Base-by-base conservation (phyloP, 2,329 filamentous ascomycete genomes). In the Colletotrichum sp. region DNA sequence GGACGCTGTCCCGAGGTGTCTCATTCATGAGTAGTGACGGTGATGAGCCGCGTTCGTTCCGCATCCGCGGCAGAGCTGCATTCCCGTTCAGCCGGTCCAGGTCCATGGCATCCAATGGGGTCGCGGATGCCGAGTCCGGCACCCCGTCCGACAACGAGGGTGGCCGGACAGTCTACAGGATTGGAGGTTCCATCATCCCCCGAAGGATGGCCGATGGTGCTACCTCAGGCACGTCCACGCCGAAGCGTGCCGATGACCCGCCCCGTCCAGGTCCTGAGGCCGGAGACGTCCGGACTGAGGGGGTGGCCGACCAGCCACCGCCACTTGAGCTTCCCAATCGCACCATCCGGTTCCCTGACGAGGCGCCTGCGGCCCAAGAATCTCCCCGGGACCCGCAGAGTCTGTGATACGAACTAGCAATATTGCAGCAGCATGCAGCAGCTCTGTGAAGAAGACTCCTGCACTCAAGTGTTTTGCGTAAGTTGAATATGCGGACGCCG, bases 1-100 rank as follows among this genome's bases (percentile, higher is more conserved):
- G 92, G 30, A 94, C 92, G 0, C 83, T 95, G 85, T 76, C 74
- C 26, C 52, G 65, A 34, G 88, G 86, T 30, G 64, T 80, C 21
- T 75, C 77, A 14, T 74, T 78, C 34, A 60, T 78, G 26, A 78
- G 79, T 16, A 79, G 77, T 30, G 68, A 68, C 6, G 81, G 80
- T 5, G 76, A 77, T 2, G n/a, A 66, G 6, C 65, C 74, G 18
- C 75, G 77, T 10, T 77, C 83, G 2, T 84, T 83, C 68, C 80
- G 77, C 14, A 71, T 84, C 26, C 81, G 83, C 39, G 82, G 80
- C 67, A 79, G 83, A 9, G 79, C 83, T 9, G 80, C 72, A 57
- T 80, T 79, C n/a, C 71, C 63, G 60, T 80, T 21, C 59, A 72
- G 78, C 7, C 72, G 78, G 32, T 76, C 77, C 34, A 72, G 76